Base-by-base conservation (phyloP, 2,329 filamentous ascomycete genomes). In the Delphinella strobiligena region DNA sequence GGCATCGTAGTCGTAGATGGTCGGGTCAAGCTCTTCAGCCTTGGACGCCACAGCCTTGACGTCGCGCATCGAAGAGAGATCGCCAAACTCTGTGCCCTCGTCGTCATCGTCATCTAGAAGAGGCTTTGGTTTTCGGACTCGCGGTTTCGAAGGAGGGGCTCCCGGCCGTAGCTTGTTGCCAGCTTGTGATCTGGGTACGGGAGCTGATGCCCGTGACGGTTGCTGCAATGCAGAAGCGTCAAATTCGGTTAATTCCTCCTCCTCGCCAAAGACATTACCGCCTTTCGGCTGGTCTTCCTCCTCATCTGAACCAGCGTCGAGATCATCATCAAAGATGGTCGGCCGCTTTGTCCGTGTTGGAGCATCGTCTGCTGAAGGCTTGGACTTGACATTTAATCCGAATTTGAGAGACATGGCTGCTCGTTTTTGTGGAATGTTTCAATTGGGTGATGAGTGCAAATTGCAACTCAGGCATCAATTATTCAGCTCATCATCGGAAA, bases 1-100 rank as follows among this genome's bases (percentile, higher is more conserved):
- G 2, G 72, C 73, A 56, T 93, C 85, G 63, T 91, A 93, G 61
- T 91, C 84, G 66, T 88, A 91, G 49, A 91, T 78, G 36, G 75
- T 79, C 1, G 82, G 66, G 51, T 91, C 84, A 7, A 81, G 55
- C 43, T 75, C 69, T 45, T 77, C 68, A 2, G 82, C 82, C 12
- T 75, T 74, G 46, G 78, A 68, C 29, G 75, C 72, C 49, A 81
- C 70, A 49, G 73, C 76, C 38, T 74, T 72, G 18, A 80, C 75
- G 19, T 75, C 66, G 22, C 80, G 66, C 1, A 74, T 63, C 50
- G 75, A 74, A 3, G 82, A 82, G 1, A 85, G 69, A 52, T 87
- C 80, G 27, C 72, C 72, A 49, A 75, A 79, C 54, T 61, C 54
- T 19, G 47, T 50, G 12, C 22, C 22, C 7, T 27, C 22, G 22